Evolutionary conservation across 768 basidiomycete species (phyloP).

Genomic region (Auriscalpium orientale): DNA sequence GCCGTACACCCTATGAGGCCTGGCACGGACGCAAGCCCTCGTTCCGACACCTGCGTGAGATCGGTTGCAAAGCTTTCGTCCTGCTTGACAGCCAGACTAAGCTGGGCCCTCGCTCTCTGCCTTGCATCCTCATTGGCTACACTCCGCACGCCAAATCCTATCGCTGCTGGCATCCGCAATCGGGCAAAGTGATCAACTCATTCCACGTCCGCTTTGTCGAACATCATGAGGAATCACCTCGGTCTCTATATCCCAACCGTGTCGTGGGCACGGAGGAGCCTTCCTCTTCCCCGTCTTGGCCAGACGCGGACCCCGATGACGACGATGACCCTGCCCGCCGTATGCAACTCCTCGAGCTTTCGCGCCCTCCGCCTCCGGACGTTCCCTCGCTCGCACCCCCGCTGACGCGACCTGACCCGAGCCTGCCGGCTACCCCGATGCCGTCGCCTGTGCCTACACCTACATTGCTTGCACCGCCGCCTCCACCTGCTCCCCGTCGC

Average conservation of each 20-base stretch:
- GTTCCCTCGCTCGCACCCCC: too few species aligned
- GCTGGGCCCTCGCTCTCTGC: neutral
- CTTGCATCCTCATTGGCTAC: neutral
- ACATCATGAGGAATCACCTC: neutral
- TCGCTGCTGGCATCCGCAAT: neutral
- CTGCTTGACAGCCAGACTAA: neutral
- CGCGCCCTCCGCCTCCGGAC: too few species aligned
- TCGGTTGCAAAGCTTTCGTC: neutral
- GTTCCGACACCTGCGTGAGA: neutral
- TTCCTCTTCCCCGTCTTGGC: neutral
- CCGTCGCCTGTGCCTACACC: too few species aligned
- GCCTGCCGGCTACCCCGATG: too few species aligned
- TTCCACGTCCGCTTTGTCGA: neutral
- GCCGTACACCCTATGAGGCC: neutral
- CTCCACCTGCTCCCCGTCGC: too few species aligned
- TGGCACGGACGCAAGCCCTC: neutral
- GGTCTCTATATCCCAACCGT: neutral
- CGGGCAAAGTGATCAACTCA: neutral
- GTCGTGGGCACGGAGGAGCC: neutral
- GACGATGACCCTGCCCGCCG: too few species aligned
- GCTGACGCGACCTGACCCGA: too few species aligned
- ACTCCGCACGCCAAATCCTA: neutral
- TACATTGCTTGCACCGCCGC: too few species aligned
- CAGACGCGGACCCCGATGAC: fast-evolving
- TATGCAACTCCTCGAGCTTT: too few species aligned